These are phyloP conservation scores for Croton laevigatus DNA, from an alignment of 441 rosid genomes.

Conservation along the genomic window DNA sequence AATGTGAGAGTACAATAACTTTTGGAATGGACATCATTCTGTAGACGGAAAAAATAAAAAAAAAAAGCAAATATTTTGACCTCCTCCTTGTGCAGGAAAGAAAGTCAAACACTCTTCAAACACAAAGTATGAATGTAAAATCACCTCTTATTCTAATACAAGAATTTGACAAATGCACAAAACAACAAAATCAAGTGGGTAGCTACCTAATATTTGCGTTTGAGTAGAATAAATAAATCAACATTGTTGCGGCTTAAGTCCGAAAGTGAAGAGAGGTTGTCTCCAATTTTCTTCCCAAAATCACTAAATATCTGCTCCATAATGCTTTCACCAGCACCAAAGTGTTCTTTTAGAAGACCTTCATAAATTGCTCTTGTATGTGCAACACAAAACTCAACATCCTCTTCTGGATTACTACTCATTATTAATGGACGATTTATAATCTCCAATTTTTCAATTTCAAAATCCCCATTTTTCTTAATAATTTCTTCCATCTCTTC, in stretches of 20 bases:
- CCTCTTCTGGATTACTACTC: not conserved
- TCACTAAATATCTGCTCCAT: conserved; percentile 4
- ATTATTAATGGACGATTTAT: not conserved
- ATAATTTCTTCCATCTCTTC: conserved; percentile 11
- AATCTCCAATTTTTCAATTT: not conserved
- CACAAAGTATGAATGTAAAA: too few species aligned
- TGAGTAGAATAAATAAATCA: not conserved
- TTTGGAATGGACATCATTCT: too few species aligned
- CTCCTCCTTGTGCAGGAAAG: too few species aligned
- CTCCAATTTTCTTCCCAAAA: conserved; percentile 17
- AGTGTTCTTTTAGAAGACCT: conserved; percentile 14
- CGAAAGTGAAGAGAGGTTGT: not conserved
- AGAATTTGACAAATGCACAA: too few species aligned
- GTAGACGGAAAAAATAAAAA: too few species aligned
- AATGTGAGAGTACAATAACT: too few species aligned
- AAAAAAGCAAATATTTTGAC: too few species aligned
- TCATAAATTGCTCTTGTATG: conserved; percentile 9
- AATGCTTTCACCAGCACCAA: conserved; percentile 4
- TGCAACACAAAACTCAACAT: not conserved
- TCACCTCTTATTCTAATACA: too few species aligned
- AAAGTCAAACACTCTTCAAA: too few species aligned
- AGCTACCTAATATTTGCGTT: too few species aligned
- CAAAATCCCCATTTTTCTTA: conserved; percentile 16
- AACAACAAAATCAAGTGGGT: too few species aligned
- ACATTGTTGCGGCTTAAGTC: not conserved